A percentile compares a stretch with the other conserved stretches of the same genome.
Conservation (phyloP, 345 rosid species). For the Syzygium grande region DNA sequence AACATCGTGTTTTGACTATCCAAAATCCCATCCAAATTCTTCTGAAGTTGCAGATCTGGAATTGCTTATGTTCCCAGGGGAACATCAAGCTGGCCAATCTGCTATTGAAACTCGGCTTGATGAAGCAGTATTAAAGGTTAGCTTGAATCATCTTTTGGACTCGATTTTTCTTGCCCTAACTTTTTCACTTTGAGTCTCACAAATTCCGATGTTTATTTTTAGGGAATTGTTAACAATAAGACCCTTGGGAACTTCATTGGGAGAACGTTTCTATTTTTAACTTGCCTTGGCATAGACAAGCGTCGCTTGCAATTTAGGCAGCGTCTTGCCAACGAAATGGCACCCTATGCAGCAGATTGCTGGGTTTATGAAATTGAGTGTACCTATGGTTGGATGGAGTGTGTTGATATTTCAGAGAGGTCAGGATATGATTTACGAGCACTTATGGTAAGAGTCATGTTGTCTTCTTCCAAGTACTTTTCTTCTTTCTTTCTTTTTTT, state of each 20-base stretch:
- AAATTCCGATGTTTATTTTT: neutral
- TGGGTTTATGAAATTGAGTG: constrained; percentile 98
- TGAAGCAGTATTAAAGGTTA: constrained; percentile 53
- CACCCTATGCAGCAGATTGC: constrained; percentile 90
- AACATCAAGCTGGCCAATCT: constrained; percentile 66
- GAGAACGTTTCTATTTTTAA: constrained; percentile 74
- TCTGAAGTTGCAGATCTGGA: constrained; percentile 56
- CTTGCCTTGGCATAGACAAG: constrained; percentile 67
- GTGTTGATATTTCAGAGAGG: constrained; percentile 96
- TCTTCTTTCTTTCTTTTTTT: constrained; percentile 2
- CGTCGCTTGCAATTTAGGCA: constrained; percentile 77
- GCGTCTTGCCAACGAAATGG: constrained; percentile 95
- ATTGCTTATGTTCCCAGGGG: constrained; percentile 85
- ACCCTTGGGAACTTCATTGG: constrained; percentile 64
- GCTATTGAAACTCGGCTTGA: constrained; percentile 55
- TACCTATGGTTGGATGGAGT: constrained; percentile 91
- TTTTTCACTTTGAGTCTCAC: neutral
- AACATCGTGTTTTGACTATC: constrained; percentile 79
- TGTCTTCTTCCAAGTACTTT: no score
- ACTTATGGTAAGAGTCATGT: constrained; percentile 39
- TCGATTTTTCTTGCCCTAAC: neutral
- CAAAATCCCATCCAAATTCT: constrained; percentile 88
- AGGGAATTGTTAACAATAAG: constrained; percentile 59
- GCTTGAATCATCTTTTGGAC: neutral
- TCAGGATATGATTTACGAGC: constrained; percentile 80